Evolutionary conservation across 495 filamentous ascomycete genomes (phyloP).

Genomic region (Usnea hakonensis): DNA sequence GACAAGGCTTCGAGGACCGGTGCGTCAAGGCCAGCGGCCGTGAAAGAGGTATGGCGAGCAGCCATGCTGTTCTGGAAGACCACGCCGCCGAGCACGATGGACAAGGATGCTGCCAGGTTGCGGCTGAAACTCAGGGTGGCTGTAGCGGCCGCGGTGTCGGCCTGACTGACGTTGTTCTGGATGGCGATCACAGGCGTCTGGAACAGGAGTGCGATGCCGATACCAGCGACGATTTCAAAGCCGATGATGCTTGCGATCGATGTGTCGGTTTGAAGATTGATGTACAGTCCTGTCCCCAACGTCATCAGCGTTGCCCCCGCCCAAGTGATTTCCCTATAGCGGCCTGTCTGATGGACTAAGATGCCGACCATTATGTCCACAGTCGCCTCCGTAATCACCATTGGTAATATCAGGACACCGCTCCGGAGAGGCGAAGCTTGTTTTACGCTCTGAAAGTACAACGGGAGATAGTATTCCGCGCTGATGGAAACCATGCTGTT

Average conservation of each 20-base stretch:
- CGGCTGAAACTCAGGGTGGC: constrained; percentile 69
- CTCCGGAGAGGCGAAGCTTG: constrained; percentile 44
- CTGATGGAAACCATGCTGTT: constrained; percentile 39
- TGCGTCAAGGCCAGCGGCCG: constrained; percentile 40
- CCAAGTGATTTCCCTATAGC: constrained; percentile 50
- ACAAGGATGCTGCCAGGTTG: constrained; percentile 53
- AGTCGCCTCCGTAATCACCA: constrained; percentile 43
- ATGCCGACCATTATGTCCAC: constrained; percentile 43
- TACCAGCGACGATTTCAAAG: constrained; percentile 58
- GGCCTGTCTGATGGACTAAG: constrained; percentile 52
- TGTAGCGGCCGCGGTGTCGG: constrained; percentile 69
- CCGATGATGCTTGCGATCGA: constrained; percentile 37
- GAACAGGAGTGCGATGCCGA: constrained; percentile 42
- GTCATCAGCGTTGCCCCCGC: constrained; percentile 39
- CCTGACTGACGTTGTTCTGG: constrained; percentile 56
- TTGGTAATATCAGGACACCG: constrained; percentile 46
- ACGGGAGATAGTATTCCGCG: constrained; percentile 50
- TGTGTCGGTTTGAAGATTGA: constrained; percentile 35
- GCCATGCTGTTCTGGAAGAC: constrained; percentile 63
- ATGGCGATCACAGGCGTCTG: constrained; percentile 67
- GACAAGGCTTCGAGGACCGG: constrained; percentile 36
- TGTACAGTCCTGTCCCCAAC: constrained; percentile 47
- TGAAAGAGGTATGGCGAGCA: constrained; percentile 30
- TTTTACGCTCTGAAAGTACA: constrained; percentile 50
- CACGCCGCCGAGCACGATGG: constrained; percentile 72